Base-by-base conservation (phyloP, 2,329 filamentous ascomycete species). In the Sporothrix globosa region DNA sequence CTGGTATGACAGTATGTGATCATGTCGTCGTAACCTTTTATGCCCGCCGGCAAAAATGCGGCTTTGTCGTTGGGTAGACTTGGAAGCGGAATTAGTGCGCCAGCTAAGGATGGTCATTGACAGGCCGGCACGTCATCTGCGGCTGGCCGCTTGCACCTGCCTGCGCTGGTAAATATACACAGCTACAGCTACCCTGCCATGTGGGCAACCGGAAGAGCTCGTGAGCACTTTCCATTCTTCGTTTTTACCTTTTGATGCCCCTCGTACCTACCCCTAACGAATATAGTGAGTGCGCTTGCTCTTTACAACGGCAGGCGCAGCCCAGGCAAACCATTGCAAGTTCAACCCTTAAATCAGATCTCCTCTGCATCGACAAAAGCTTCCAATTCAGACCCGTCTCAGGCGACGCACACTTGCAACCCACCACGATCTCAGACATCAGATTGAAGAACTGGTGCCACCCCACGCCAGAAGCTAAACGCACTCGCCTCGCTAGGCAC, bases 351-450 rank as follows among this genome's bases (percentile, higher is more conserved):
- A n/a, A 54, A 50, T 46, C 21, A 53, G 44, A 61, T 50, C 44
- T 52, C 67, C 67, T 39, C 53, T 27, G 14, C 34, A 67, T 54
- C 48, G n/a, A 50, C 46, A 67, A 67, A 50, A 34, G 7, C 44
- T 34, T 34, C 24, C 21, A 34, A 34, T 34, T 48, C 17, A 67
- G 19, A 34, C 30, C 39, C 30, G 41, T 24, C 10, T 24, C 30
- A 21, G 46, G 13, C 30, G 30, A 11, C 63, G 41, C 48, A 27
- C 48, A 54, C 19, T 53, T 67, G 30, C 63, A 53, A 41, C 30
- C 46, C 63, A 39, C 48, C 54, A 54, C 30, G 53, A 24, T 68
- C 24, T 60, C 13, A 52, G 67, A 21, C 67, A 60, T 27, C 41
- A 39, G 53, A 50, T 41, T n/a, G 48, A 46, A 53, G 27, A n/a